phyloP scores from a whole-genome alignment of 1,284 basidiomycete genomes.

The Bjerkandera adusta region DNA sequence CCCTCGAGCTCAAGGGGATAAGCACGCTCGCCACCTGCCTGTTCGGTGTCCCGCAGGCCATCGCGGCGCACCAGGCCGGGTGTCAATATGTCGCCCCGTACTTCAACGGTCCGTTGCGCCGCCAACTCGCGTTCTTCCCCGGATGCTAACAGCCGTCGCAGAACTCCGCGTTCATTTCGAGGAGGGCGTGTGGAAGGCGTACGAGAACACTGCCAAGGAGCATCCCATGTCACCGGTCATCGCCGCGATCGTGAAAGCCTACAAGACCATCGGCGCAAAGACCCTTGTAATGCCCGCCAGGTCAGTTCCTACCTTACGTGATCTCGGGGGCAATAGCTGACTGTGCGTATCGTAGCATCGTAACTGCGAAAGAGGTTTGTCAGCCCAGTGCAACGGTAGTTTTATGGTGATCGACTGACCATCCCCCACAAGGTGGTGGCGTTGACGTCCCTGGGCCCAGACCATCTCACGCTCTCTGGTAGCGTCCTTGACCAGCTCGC shows the following conservation, averaged over 20 bases:
- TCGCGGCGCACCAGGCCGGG: slow-evolving; percentile 45
- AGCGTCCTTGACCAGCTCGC: slow-evolving; percentile 42
- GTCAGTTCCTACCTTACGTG: slow-evolving; percentile 27
- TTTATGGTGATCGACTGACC: background rate
- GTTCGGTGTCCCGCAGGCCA: slow-evolving; percentile 45
- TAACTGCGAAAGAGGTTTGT: slow-evolving; percentile 39
- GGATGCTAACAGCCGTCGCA: slow-evolving; percentile 15
- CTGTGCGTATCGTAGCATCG: slow-evolving; percentile 32
- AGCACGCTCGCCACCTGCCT: slow-evolving; percentile 47
- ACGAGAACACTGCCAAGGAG: slow-evolving; percentile 36
- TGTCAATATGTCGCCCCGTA: slow-evolving; percentile 49
- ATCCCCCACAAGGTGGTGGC: slow-evolving; percentile 35
- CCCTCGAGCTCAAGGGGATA: slow-evolving; percentile 39
- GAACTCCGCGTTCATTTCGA: slow-evolving; percentile 50
- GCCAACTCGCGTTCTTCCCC: slow-evolving; percentile 1
- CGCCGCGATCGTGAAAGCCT: slow-evolving; percentile 35
- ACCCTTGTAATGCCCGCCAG: slow-evolving; percentile 53
- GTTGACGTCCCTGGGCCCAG: slow-evolving; percentile 38
- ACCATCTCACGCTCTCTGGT: slow-evolving; percentile 47
- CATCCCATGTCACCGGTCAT: slow-evolving; percentile 44
- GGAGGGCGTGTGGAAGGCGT: slow-evolving; percentile 39
- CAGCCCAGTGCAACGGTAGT: background rate
- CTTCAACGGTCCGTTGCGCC: slow-evolving; percentile 39
- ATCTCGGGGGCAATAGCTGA: background rate
- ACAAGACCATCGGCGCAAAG: slow-evolving; percentile 35